Percentiles rank a stretch among this genome's conserved stretches.
Conservation (phyloP, 177 flowering plant species). For the Vitis hybrid region DNA sequence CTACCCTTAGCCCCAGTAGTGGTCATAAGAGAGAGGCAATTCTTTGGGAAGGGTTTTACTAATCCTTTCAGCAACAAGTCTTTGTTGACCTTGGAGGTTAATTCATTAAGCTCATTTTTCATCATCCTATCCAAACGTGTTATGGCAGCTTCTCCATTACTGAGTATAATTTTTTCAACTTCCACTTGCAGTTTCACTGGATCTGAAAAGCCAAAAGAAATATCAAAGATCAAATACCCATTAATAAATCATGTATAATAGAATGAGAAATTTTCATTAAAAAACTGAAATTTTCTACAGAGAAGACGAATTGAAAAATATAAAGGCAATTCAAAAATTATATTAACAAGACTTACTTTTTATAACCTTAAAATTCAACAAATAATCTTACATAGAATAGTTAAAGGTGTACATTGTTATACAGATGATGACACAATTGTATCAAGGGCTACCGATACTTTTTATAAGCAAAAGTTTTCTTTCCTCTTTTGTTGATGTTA, state of each 20-base stretch:
- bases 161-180: slow-evolving; percentile 64
- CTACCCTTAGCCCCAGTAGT: slow-evolving; percentile 95
- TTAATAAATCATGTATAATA: neutral
- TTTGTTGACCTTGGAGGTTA: slow-evolving; percentile 44
- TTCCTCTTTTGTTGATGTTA: too few relatives aligned
- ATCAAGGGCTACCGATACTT: too few relatives aligned
- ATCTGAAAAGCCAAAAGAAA: slow-evolving; percentile 36
- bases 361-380: too few relatives aligned
- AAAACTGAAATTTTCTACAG: neutral
- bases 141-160: slow-evolving; percentile 71
- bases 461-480: too few relatives aligned
- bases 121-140: slow-evolving; percentile 70
- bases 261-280: too few relatives aligned
- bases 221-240: neutral
- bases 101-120: slow-evolving; percentile 51
- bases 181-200: slow-evolving; percentile 48
- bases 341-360: too few relatives aligned
- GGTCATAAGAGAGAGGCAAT: slow-evolving; percentile 92
- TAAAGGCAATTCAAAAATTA: too few relatives aligned
- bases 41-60: slow-evolving; percentile 69
- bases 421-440: too few relatives aligned
- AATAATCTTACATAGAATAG: too few relatives aligned
- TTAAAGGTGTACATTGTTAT: too few relatives aligned
- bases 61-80: slow-evolving; percentile 63
- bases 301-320: too few relatives aligned